phyloP scores from a whole-genome alignment of 176 grass and related monocot species.

The Phyllostachys edulis region DNA sequence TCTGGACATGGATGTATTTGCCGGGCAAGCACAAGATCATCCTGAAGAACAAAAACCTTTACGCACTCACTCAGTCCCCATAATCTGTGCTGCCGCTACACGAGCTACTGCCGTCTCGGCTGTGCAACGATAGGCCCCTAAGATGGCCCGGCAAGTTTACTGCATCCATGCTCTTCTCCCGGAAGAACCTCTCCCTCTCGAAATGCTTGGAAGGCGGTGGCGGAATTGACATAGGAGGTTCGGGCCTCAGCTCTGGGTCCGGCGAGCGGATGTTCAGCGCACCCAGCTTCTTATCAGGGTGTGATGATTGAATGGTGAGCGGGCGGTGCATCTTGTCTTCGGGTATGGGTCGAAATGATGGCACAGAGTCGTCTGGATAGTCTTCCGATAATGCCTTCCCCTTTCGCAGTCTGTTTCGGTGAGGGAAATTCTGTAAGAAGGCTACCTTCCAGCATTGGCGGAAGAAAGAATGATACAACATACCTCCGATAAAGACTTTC shows the following conservation, averaged over 20 bases:
- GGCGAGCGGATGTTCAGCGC: conserved; percentile 37
- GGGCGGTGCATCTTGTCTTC: conserved; percentile 78
- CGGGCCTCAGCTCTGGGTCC: conserved; percentile 32
- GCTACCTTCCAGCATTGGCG: neutral
- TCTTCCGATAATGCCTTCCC: conserved; percentile 86
- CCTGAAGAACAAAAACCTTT: conserved; percentile 26
- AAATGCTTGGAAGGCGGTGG: conserved; percentile 66
- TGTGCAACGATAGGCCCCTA: conserved; percentile 61
- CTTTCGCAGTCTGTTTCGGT: conserved; percentile 60
- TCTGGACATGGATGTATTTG: conserved; percentile 31
- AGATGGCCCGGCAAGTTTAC: conserved; percentile 53
- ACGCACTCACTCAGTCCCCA: conserved; percentile 50
- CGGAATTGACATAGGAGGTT: conserved; percentile 45
- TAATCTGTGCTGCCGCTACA: conserved; percentile 84
- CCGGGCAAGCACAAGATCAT: neutral
- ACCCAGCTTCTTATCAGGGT: conserved; percentile 34
- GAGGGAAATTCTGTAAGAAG: conserved; percentile 1
- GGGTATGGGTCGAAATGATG: conserved; percentile 56
- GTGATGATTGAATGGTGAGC: conserved; percentile 56
- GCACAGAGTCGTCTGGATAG: conserved; percentile 24
- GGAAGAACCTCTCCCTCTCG: conserved; percentile 80
- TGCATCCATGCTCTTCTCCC: conserved; percentile 59
- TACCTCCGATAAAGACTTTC: conserved; percentile 90
- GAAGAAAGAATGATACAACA: neutral
- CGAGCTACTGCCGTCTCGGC: conserved; percentile 64